Conservation (phyloP, 2,329 filamentous ascomycete species). For the Dendryphion nanum region DNA sequence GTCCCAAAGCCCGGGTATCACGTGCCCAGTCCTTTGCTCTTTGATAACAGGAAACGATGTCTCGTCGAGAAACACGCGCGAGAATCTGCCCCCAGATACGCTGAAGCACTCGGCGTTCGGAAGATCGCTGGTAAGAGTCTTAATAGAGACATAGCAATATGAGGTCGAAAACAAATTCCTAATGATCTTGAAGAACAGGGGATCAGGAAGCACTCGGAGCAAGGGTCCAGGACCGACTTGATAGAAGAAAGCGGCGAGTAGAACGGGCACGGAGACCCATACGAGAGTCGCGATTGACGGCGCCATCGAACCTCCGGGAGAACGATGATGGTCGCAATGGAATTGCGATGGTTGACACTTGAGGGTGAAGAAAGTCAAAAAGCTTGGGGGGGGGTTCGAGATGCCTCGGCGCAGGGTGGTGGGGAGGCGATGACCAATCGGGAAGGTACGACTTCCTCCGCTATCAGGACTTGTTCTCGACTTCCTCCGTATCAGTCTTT, state of each 20-base stretch:
- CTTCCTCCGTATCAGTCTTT: too few species aligned
- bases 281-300: conserved; percentile 14
- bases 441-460: too few species aligned
- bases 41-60: conserved; percentile 31
- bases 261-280: conserved; percentile 22
- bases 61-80: conserved; percentile 44
- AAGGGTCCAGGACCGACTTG: conserved; percentile 22
- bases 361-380: too few species aligned
- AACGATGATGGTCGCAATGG: too few species aligned
- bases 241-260: conserved; percentile 27
- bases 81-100: conserved; percentile 53
- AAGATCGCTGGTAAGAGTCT: conserved; percentile 40
- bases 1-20: conserved; percentile 68
- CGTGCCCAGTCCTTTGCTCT: conserved; percentile 48
- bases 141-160: conserved; percentile 48
- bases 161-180: conserved; percentile 26
- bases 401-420: too few species aligned
- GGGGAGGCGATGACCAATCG: too few species aligned
- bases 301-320: too few species aligned
- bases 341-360: too few species aligned
- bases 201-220: conserved; percentile 13
- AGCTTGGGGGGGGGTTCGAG: too few species aligned
- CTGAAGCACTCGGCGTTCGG: conserved; percentile 55
- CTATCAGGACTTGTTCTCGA: too few species aligned
- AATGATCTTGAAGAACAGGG: conserved; percentile 18